phyloP scores from a whole-genome alignment of 1,284 basidiomycete species.

The Mixia osmundae region DNA sequence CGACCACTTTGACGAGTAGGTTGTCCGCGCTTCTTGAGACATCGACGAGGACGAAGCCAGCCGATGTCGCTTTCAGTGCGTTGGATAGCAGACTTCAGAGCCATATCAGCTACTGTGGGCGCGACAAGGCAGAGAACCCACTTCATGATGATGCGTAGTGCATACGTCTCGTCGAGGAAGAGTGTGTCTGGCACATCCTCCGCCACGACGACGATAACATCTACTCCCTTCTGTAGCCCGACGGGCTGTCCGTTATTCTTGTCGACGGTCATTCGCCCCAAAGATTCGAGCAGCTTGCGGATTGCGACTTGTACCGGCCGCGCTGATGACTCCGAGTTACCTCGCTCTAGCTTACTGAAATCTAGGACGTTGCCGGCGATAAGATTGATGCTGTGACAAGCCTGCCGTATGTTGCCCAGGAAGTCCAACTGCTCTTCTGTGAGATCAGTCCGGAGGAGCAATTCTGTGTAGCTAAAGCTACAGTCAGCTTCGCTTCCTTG shows the following conservation, averaged over 20 bases:
- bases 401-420: slow-evolving; percentile 1
- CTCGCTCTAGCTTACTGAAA: not conserved
- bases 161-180: slow-evolving; percentile 1
- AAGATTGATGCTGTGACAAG: not conserved
- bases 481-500: too few relatives aligned
- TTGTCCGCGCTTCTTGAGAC: not conserved
- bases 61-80: not conserved
- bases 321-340: not conserved
- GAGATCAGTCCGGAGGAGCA: not conserved
- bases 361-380: slow-evolving; percentile 2
- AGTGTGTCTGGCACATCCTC: not conserved
- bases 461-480: slow-evolving; percentile 1
- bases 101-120: not conserved
- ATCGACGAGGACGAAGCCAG: not conserved
- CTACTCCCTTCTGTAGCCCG: not conserved
- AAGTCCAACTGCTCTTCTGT: not conserved
- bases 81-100: not conserved
- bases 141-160: not conserved
- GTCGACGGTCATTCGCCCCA: not conserved
- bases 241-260: too few relatives aligned
- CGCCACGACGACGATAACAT: not conserved
- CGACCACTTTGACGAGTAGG: not conserved
- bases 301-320: not conserved
- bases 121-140: not conserved
- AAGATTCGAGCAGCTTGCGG: not conserved